Evolutionary conservation across 2,329 filamentous ascomycete species (phyloP).

Genomic region (Delphinella strobiligena): DNA sequence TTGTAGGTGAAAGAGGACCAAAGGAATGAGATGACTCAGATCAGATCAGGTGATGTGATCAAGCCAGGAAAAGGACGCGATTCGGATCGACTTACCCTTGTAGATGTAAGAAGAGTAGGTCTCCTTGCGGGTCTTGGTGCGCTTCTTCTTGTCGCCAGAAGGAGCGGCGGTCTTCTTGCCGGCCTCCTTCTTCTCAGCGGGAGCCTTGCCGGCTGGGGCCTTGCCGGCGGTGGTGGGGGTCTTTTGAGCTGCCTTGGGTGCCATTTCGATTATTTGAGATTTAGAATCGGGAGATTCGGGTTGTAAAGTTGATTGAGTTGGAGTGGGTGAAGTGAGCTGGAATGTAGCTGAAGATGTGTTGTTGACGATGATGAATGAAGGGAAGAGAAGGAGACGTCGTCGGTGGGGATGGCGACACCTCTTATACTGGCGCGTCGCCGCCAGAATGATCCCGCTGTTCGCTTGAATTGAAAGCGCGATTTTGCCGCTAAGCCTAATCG

Average conservation of each 20-base stretch:
- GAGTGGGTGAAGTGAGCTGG: conserved; percentile 22
- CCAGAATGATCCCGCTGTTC: conserved; percentile 3
- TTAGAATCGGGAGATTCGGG: conserved; percentile 16
- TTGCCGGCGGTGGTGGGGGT: conserved; percentile 90
- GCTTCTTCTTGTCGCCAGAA: conserved; percentile 99
- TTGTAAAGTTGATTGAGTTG: conserved; percentile 14
- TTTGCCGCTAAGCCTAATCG: conserved; percentile 10
- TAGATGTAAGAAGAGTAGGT: conserved; percentile 99
- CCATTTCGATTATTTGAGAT: conserved; percentile 55
- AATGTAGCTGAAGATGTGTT: conserved; percentile 13
- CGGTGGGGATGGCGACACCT: conserved; percentile 22
- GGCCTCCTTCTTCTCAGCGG: conserved; percentile 98
- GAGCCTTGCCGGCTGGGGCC: conserved; percentile 63
- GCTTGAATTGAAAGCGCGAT: conserved; percentile 1
- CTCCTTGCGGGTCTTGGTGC: conserved; percentile 99
- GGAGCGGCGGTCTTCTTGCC: conserved; percentile 97
- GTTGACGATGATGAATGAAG: conserved; percentile 24
- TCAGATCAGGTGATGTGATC: conserved; percentile 9
- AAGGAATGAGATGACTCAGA: conserved; percentile 7
- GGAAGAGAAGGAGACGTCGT: conserved; percentile 26
- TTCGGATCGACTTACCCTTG: conserved; percentile 58
- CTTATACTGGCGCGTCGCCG: conserved; percentile 10
- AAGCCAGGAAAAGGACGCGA: conserved; percentile 11
- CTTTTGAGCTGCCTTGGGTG: conserved; percentile 97
- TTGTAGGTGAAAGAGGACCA: conserved; percentile 3